A percentile compares a stretch with the other conserved stretches of the same genome.
Evolutionary conservation across 371 early-diverging fungal genomes (phyloP).

Genomic region (Circinella minor): DNA sequence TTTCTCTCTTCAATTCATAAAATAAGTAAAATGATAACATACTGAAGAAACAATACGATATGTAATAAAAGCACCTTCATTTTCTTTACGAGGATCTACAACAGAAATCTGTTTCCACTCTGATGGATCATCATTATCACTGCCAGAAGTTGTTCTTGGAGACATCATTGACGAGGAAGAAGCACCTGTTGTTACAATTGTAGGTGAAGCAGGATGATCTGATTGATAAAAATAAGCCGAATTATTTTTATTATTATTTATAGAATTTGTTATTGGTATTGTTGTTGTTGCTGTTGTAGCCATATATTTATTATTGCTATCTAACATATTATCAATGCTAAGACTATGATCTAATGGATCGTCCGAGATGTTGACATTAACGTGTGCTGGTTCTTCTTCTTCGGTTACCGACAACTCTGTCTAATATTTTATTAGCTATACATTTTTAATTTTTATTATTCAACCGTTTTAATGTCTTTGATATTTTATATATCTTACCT

Average conservation of each 20-base stretch:
- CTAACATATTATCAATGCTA: not conserved
- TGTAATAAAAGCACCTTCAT: slow-evolving; percentile 85
- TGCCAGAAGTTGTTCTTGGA: not conserved
- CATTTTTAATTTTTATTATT: not conserved
- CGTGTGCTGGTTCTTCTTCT: not conserved
- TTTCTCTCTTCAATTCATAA: not conserved
- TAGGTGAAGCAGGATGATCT: not conserved
- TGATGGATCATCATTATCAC: not conserved
- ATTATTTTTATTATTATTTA: not conserved
- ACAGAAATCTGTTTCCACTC: slow-evolving; percentile 48
- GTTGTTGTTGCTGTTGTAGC: too few species aligned
- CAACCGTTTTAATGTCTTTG: not conserved
- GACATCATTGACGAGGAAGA: not conserved
- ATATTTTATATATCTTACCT: not conserved
- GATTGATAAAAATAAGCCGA: not conserved
- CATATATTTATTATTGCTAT: not conserved
- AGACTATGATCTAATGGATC: slow-evolving; percentile 1
- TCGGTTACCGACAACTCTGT: slow-evolving; percentile 1
- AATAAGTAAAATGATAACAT: slow-evolving; percentile 8
- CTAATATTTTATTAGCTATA: not conserved
- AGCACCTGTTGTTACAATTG: not conserved
- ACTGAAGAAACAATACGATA: slow-evolving; percentile 83
- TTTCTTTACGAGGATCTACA: slow-evolving; percentile 85
- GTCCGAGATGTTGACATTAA: slow-evolving; percentile 5
- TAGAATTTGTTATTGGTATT: not conserved